A percentile compares a stretch with the other conserved stretches of the same genome.
Conservation (phyloP, 1,284 basidiomycete species). For the Rhodotorula sp. region DNA sequence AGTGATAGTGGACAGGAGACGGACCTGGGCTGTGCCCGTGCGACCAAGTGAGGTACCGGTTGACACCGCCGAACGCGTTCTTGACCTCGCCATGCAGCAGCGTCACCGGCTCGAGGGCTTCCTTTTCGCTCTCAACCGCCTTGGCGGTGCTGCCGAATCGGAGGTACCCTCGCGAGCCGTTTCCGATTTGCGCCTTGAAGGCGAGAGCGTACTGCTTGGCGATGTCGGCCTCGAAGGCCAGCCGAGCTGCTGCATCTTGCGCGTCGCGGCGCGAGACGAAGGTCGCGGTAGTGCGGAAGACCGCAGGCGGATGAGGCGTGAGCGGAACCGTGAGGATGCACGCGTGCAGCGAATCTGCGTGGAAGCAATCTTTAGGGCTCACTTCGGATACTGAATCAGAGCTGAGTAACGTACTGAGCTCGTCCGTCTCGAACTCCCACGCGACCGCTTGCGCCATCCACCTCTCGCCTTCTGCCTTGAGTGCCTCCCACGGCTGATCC, state of each 20-base stretch:
- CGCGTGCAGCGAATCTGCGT: conserved; percentile 12
- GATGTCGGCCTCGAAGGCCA: conserved; percentile 20
- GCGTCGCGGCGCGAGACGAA: conserved; percentile 12
- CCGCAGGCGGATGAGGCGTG: neutral
- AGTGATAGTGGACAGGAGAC: neutral
- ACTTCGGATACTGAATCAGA: neutral
- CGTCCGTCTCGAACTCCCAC: conserved; percentile 11
- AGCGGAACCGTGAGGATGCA: conserved; percentile 12
- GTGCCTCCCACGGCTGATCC: conserved; percentile 16
- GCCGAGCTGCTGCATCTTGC: conserved; percentile 17
- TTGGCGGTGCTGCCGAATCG: neutral
- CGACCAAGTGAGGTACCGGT: neutral
- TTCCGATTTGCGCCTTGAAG: conserved; percentile 3
- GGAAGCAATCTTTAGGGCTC: neutral
- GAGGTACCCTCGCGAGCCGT: conserved; percentile 17
- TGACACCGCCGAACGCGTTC: conserved; percentile 4
- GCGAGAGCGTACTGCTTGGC: neutral
- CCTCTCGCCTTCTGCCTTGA: conserved; percentile 3
- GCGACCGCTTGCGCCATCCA: conserved; percentile 6
- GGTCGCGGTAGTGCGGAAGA: neutral
- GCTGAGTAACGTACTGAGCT: conserved; percentile 7
- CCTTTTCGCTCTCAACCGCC: neutral
- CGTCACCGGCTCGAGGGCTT: neutral
- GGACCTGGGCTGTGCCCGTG: neutral
- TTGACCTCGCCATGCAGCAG: conserved; percentile 9